Evolutionary conservation across 768 basidiomycete genomes (phyloP), one percentile per base, ranked within the genome.

Genomic region (Mycena rebaudengoi): DNA sequence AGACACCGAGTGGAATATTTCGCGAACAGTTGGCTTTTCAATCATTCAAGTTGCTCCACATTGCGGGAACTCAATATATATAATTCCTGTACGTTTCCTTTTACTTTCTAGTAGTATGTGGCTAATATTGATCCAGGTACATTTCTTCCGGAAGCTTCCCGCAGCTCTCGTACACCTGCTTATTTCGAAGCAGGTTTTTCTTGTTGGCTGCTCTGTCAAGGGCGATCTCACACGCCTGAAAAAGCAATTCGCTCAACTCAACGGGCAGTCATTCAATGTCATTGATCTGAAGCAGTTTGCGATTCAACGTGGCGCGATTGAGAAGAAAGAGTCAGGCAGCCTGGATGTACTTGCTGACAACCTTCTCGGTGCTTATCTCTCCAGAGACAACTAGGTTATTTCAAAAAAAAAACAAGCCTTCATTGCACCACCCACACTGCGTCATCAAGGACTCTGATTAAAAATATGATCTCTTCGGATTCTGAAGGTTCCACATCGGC

Each of bases 1-100:
- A 2, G 53, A 54, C n/a, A 28, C 53, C 4, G 39, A 54, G n/a
- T 54, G 53, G 53, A 54, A 54, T 30, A 14, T 43, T 7, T 54
- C 53, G 1, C 35, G 53, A 7, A 7, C 13, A 12, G 40, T 54
- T 41, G 53, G 53, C 3, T 25, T 54, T 4, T 54, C 53, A 4
- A 30, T 54, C 25, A n/a, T 54, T 5, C 53, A 43, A 18, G 30
- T 54, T 30, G 39, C 53, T 20, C 53, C 53, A 23, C 53, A 54
- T 30, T 53, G 25, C 3, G 16, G 21, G 16, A 20, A 41, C 39
- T 26, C 16, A 2, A 41, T 54, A 7, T 54, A 29, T 14, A 54
- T 54, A 20, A 54, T 54, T 12, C 53, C 53, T 11, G 39, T 54
- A 39, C 23, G 35, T n/a, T 40, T 26, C n/a, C n/a, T n/a, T 28